These are phyloP conservation scores for Chenopodium album DNA, from an alignment of 148 eudicot genomes.

Conservation along the genomic window DNA sequence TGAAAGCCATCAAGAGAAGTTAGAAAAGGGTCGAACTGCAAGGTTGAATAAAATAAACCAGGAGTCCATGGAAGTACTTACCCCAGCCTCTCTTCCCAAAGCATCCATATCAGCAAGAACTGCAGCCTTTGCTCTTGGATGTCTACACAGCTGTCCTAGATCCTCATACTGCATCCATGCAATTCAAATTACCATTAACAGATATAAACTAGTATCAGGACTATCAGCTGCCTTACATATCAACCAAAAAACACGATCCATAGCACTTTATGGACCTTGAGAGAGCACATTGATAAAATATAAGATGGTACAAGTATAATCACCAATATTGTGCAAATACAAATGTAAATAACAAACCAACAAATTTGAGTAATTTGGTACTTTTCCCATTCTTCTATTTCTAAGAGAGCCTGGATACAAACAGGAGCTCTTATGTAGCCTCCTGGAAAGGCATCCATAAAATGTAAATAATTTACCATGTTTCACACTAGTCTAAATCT, in stretches of 20 bases:
- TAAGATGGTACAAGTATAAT: background rate
- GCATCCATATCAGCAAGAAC: constrained; percentile 86
- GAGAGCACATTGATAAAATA: background rate
- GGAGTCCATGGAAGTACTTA: constrained; percentile 18
- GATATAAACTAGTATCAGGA: background rate
- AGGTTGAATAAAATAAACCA: background rate
- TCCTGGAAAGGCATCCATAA: background rate
- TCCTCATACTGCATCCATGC: constrained; percentile 51
- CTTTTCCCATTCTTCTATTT: background rate
- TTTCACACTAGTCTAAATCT: background rate
- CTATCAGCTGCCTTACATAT: background rate
- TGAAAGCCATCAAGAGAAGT: constrained; percentile 28
- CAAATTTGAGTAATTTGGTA: background rate
- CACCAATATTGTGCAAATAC: background rate
- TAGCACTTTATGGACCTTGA: background rate
- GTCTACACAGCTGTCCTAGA: constrained; percentile 60
- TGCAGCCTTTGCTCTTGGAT: constrained; percentile 77
- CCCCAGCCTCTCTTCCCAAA: constrained; percentile 79
- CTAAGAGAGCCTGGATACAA: too few species aligned
- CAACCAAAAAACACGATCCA: background rate
- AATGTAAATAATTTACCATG: too few species aligned
- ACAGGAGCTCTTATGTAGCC: background rate
- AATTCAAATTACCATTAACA: background rate
- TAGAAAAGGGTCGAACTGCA: background rate
- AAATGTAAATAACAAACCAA: background rate